These are phyloP conservation scores for Aristolochia fimbriata DNA, from an alignment of 164 flowering plant genomes.

Conservation along the genomic window DNA sequence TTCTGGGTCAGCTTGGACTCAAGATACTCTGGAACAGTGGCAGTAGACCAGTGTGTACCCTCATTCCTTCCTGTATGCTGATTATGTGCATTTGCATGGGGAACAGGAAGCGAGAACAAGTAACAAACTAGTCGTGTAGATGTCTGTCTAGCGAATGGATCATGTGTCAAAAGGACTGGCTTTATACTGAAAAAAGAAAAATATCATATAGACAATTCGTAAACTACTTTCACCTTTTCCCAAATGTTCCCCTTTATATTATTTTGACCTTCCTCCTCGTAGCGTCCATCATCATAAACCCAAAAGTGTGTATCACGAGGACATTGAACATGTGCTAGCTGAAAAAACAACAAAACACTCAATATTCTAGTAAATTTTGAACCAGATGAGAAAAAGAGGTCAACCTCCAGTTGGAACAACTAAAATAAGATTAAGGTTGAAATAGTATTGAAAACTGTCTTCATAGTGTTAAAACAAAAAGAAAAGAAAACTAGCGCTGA, in stretches of 20 bases:
- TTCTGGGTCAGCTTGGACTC: conserved; percentile 61
- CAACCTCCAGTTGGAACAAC: too few relatives aligned
- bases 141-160: conserved; percentile 45
- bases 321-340: conserved; percentile 94
- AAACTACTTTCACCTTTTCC: conserved; percentile 58
- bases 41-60: conserved; percentile 39
- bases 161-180: background rate
- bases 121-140: conserved; percentile 58
- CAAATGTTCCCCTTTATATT: conserved; percentile 92
- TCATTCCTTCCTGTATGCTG: conserved; percentile 41
- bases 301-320: conserved; percentile 98
- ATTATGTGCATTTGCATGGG: conserved; percentile 51
- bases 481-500: background rate
- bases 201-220: background rate
- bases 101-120: conserved; percentile 76
- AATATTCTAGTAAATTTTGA: background rate
- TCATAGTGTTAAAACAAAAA: too few relatives aligned
- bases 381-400: too few relatives aligned
- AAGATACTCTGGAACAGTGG: conserved; percentile 55
- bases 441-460: too few relatives aligned
- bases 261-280: conserved; percentile 98
- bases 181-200: background rate
- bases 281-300: conserved; percentile 98
- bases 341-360: conserved; percentile 9
- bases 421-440: too few relatives aligned